Percentiles rank a stretch among this genome's conserved stretches.
These are phyloP conservation scores for Neoboletus brunneissimus DNA, from an alignment of 768 basidiomycete genomes.

Conservation along the genomic window DNA sequence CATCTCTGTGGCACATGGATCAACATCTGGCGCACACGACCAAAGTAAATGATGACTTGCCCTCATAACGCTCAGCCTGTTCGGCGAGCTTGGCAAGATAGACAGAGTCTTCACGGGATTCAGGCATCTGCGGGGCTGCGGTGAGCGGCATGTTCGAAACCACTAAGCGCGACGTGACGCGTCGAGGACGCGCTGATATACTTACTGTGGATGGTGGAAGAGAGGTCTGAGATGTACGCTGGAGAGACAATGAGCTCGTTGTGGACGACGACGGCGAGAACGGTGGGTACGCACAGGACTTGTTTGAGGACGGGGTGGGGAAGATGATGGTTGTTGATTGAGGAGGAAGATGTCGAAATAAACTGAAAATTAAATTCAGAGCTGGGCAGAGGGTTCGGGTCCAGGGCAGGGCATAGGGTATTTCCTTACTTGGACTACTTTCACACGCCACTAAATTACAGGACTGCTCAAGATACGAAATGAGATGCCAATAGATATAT, in stretches of 20 bases:
- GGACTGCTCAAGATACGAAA: conserved; percentile 10
- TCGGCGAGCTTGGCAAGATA: conserved; percentile 99
- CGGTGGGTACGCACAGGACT: conserved; percentile 38
- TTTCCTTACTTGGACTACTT: conserved; percentile 11
- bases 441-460: conserved; percentile 28
- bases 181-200: conserved; percentile 37
- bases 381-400: conserved; percentile 71
- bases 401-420: conserved; percentile 40
- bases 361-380: conserved; percentile 63
- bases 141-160: conserved; percentile 18
- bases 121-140: conserved; percentile 57
- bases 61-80: conserved; percentile 99
- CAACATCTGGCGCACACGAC: conserved; percentile 14
- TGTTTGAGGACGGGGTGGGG: conserved; percentile 33
- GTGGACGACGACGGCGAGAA: conserved; percentile 32
- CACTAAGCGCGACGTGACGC: conserved; percentile 31
- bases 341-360: conserved; percentile 46
- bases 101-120: conserved; percentile 90
- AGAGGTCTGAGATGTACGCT: conserved; percentile 19
- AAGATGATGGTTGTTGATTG: conserved; percentile 48
- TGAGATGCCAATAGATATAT: neutral
- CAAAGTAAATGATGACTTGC: conserved; percentile 38
- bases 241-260: conserved; percentile 35
- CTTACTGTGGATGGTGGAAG: conserved; percentile 41
- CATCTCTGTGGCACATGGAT: conserved; percentile 65